Conservation (phyloP, 768 basidiomycete species). For the Auriscalpium vulgare region DNA sequence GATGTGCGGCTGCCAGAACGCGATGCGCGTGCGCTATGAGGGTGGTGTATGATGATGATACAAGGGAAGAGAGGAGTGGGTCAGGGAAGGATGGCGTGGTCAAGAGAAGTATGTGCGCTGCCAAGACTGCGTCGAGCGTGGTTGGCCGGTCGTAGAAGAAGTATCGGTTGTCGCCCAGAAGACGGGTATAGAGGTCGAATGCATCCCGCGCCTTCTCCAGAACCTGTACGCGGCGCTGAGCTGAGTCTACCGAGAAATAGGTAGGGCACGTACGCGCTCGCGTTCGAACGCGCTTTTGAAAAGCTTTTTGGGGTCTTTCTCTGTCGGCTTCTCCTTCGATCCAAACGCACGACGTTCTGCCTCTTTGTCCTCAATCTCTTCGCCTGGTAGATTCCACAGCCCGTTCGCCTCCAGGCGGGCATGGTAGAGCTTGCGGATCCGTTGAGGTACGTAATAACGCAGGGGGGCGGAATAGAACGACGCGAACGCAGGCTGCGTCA, state of each 20-base stretch:
- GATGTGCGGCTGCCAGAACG: constrained; percentile 24
- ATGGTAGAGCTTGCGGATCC: constrained; percentile 50
- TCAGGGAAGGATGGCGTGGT: constrained; percentile 54
- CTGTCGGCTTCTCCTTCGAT: constrained; percentile 20
- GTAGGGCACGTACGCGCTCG: constrained; percentile 43
- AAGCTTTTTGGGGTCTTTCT: constrained; percentile 25
- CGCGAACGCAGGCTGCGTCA: constrained; percentile 49
- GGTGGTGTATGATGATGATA: constrained; percentile 47
- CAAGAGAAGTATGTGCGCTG: constrained; percentile 61
- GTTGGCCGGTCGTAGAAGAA: constrained; percentile 46
- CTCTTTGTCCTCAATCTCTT: constrained; percentile 37
- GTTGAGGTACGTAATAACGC: constrained; percentile 61
- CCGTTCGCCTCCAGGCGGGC: constrained; percentile 55
- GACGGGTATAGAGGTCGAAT: constrained; percentile 50
- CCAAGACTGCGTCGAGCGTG: constrained; percentile 55
- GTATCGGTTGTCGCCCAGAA: constrained; percentile 43
- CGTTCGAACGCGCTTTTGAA: constrained; percentile 53
- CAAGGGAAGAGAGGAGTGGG: constrained; percentile 43
- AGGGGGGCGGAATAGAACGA: constrained; percentile 58
- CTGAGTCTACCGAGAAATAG: not conserved
- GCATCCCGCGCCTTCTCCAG: constrained; percentile 47
- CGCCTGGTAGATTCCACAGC: constrained; percentile 44
- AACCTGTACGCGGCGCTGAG: constrained; percentile 31
- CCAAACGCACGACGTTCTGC: constrained; percentile 27
- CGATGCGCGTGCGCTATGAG: constrained; percentile 52